Evolutionary conservation across 371 early-diverging fungal genomes (phyloP).

Genomic region (Amoeboradix gromovi): DNA sequence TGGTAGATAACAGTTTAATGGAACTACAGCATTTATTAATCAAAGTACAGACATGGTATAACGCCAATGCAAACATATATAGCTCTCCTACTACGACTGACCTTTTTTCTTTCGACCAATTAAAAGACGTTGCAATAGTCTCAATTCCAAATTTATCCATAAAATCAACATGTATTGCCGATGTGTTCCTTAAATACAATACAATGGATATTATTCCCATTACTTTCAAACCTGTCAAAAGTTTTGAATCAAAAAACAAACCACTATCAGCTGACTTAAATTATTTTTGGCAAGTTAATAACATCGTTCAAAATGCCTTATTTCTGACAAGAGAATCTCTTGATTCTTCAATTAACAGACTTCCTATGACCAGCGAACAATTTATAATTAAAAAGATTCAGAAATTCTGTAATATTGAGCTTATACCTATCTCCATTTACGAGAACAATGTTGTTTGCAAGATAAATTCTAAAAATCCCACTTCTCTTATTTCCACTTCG

Average conservation of each 20-base stretch:
- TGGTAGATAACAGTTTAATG: not conserved
- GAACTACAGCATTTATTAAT: not conserved
- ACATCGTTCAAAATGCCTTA: not conserved
- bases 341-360: not conserved
- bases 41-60: not conserved
- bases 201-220: not conserved
- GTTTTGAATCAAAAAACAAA: not conserved
- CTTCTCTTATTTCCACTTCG: not conserved
- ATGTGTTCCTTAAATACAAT: not conserved
- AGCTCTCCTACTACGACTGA: not conserved
- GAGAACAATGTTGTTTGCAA: not conserved
- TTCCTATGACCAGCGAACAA: not conserved
- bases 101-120: not conserved
- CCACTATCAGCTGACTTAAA: not conserved
- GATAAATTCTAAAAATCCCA: not conserved
- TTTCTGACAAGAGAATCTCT: not conserved
- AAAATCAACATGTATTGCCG: not conserved
- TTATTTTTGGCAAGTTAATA: not conserved
- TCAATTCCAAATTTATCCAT: not conserved
- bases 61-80: not conserved
- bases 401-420: not conserved
- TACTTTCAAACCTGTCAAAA: not conserved
- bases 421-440: not conserved
- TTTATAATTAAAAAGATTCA: not conserved
- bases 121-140: not conserved